Evolutionary conservation across 805 yeast species (phyloP), one percentile per base, ranked within the genome.

Genomic region (Cyberlindnera veronae): DNA sequence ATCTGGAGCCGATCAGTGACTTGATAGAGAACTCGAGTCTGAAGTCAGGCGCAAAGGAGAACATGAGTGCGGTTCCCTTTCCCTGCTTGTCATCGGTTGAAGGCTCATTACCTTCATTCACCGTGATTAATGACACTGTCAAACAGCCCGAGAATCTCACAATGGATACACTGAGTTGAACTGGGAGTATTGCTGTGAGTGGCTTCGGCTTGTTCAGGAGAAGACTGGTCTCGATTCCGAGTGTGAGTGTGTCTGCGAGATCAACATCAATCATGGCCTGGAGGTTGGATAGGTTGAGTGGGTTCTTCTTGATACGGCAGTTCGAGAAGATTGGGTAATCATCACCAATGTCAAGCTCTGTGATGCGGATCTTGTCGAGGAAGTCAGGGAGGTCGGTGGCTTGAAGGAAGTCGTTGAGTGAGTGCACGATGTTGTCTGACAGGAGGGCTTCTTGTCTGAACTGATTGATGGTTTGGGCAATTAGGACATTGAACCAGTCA

Each of bases 251-350:
- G 56, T 90, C 97, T 12, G 90, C 78, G 34, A 90, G 69, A 58
- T 88, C 95, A 24, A 90, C 95, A 61, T 90, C 96, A 23, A 90
- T 89, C 51, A 84, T 86, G 1, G 95, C 96, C 57, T 89, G 95
- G 68, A 76, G 60, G 32, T 63, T 74, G 27, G 69, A 69, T 17
- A 63, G 55, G 16, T 75, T 69, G 2, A 67, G 67, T 17, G 74
- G 73, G 40, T 76, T 72, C 45, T 78, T 79, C 46, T 71, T 72
- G 28, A 93, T 85, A 36, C 95, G 73, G 62, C 99, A 93, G 57
- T 93, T 93, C 41, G 95, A 85, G 58, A 93, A 86, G 37, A 93
- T 86, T 3, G 99, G 99, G 58, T 82, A 93, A 61, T 90, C 97
- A 58, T 88, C 86, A 24, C 99, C 99, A 42, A 93, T 81, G 53